Evolutionary conservation across 805 yeast species (phyloP).

Genomic region (Saccharomyces jurei): DNA sequence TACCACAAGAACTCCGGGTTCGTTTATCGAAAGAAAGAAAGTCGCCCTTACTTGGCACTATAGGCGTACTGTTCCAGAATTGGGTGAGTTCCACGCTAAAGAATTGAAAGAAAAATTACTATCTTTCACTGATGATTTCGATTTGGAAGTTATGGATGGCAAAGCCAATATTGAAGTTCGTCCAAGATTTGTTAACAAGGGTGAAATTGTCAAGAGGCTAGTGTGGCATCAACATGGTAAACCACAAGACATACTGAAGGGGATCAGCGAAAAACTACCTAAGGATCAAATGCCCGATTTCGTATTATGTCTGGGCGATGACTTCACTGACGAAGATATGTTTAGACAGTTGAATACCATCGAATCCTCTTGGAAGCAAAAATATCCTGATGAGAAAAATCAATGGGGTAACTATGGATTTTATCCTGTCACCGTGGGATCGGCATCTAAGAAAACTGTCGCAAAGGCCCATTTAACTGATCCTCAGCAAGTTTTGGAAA

Average conservation of each 20-base stretch:
- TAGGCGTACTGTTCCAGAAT: constrained; percentile 86
- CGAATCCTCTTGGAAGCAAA: constrained; percentile 37
- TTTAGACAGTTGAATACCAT: constrained; percentile 65
- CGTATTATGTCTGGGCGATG: constrained; percentile 88
- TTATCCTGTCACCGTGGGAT: constrained; percentile 86
- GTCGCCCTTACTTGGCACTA: constrained; percentile 98
- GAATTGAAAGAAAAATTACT: constrained; percentile 60
- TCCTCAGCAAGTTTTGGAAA: constrained; percentile 77
- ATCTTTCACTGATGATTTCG: constrained; percentile 57
- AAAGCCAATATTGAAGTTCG: constrained; percentile 97
- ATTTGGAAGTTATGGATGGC: constrained; percentile 93
- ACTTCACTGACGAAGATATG: constrained; percentile 97
- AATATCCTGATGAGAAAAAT: constrained; percentile 35
- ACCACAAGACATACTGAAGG: constrained; percentile 36
- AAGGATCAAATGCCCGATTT: constrained; percentile 65
- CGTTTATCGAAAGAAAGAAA: constrained; percentile 76
- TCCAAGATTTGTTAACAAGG: constrained; percentile 90
- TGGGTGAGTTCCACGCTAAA: constrained; percentile 80
- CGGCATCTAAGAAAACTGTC: constrained; percentile 76
- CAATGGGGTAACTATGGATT: constrained; percentile 51
- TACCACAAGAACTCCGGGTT: constrained; percentile 86
- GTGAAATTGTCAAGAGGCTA: constrained; percentile 83
- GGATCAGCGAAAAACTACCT: constrained; percentile 27
- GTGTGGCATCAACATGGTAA: constrained; percentile 58
- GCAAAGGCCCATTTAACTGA: constrained; percentile 82